phyloP scores from a whole-genome alignment of 768 basidiomycete species.

The Amanita subjunquillea region DNA sequence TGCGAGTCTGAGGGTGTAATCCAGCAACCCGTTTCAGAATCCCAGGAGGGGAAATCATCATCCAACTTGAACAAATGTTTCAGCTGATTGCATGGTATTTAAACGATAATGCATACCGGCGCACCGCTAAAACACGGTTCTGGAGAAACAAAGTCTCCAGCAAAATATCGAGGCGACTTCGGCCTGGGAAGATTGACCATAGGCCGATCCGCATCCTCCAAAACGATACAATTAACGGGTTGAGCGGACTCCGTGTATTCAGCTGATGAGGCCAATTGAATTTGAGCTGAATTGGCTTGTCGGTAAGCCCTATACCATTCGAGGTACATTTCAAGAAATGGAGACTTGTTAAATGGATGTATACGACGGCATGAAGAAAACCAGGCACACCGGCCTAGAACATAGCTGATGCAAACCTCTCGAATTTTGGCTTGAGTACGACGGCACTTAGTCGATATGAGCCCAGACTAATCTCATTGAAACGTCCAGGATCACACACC shows the following conservation, averaged over 20 bases:
- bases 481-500: neutral
- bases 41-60: neutral
- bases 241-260: neutral
- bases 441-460: slow-evolving; percentile 14
- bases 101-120: neutral
- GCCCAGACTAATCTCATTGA: neutral
- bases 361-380: slow-evolving; percentile 15
- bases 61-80: neutral
- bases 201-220: neutral
- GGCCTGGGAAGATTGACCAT: neutral
- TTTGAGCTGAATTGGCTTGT: neutral
- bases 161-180: neutral
- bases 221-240: neutral
- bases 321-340: neutral
- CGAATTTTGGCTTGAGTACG: slow-evolving; percentile 15
- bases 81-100: neutral
- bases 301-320: neutral
- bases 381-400: slow-evolving; percentile 13
- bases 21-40: neutral
- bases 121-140: neutral
- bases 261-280: neutral
- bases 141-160: neutral
- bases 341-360: slow-evolving; percentile 18
- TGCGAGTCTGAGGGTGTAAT: neutral
- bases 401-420: slow-evolving; percentile 23